These are phyloP conservation scores for Polyporus arcularius DNA, from an alignment of 768 basidiomycete genomes.

Conservation along the genomic window DNA sequence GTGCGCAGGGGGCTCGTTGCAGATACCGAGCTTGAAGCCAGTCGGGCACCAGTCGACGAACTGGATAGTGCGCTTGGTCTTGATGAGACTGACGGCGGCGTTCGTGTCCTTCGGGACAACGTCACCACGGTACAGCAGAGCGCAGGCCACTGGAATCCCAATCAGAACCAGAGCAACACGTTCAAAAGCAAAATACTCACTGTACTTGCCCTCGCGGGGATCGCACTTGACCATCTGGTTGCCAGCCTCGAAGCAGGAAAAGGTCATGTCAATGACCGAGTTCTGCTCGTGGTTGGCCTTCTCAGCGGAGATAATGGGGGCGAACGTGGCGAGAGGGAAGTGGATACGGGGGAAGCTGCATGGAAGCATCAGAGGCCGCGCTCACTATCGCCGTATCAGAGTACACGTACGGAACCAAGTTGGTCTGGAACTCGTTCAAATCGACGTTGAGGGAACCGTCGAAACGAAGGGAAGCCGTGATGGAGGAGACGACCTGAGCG, in stretches of 20 bases:
- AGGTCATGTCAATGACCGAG: slow-evolving; percentile 70
- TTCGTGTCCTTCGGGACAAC: slow-evolving; percentile 81
- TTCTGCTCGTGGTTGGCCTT: slow-evolving; percentile 72
- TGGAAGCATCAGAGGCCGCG: background rate
- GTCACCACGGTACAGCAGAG: slow-evolving; percentile 73
- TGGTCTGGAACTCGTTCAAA: slow-evolving; percentile 72
- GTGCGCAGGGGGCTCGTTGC: slow-evolving; percentile 75
- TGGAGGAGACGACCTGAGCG: slow-evolving; percentile 59
- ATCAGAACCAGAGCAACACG: slow-evolving; percentile 7
- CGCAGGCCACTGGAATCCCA: slow-evolving; percentile 55
- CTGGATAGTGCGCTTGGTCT: slow-evolving; percentile 78
- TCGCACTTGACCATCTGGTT: slow-evolving; percentile 85
- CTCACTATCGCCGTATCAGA: slow-evolving; percentile 10
- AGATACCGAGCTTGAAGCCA: slow-evolving; percentile 79
- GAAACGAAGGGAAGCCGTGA: slow-evolving; percentile 55
- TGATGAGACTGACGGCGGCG: slow-evolving; percentile 71
- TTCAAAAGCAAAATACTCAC: slow-evolving; percentile 31
- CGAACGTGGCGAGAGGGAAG: slow-evolving; percentile 69
- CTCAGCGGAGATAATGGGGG: slow-evolving; percentile 62
- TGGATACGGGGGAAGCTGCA: slow-evolving; percentile 62
- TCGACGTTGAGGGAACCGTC: slow-evolving; percentile 70
- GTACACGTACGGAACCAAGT: slow-evolving; percentile 54
- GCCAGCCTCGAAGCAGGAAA: slow-evolving; percentile 74
- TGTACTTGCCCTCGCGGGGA: slow-evolving; percentile 80
- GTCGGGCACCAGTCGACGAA: slow-evolving; percentile 82